Evolutionary conservation across 2,329 filamentous ascomycete genomes (phyloP), one percentile per base, ranked within the genome.

Genomic region (Pseudohalonectria lignicola): DNA sequence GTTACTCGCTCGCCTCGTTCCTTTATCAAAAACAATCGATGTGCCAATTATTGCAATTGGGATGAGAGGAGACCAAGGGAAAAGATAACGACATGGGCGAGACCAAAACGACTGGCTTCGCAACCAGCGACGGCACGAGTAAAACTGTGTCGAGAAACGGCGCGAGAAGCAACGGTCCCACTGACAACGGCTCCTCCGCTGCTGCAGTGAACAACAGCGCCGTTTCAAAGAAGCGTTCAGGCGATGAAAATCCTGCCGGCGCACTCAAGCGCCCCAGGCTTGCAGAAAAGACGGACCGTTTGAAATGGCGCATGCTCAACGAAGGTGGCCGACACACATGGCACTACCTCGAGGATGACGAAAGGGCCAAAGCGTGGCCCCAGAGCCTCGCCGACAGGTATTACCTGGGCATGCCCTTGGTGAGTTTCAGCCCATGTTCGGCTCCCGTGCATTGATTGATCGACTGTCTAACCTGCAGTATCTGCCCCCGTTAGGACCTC

Each of bases 331-430:
- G 84, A 39, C 87, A 95, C 51, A 94, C 86, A 36, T 98, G 92
- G 92, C 84, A 92, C 52, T 98, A 96, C 54, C 66, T 98, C 3
- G 74, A 76, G 9, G 81, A 92, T 39, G 71, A 78, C 18, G 70
- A 85, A 42, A 78, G 84, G 39, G 61, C 70, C 7, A 67, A 82
- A 49, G 63, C 74, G 41, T 95, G 90, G 88, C 87, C 90, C 5
- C 88, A 95, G 61, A 82, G 76, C 18, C 70, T 68, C 40, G 86
- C 87, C n/a, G 93, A 98, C 55, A 94, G 86, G 59, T 94, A 87
- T 57, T 85, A 79, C 52, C 57, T 98, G 15, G 86, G 86, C 15
- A 61, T 95, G 34, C 77, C 86, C 39, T 75, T 82, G 45, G 90
- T 95, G 66, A 45, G 38, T 31, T 13, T 32, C 19, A n/a, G 23